Percentiles rank a stretch among this genome's conserved stretches.
phyloP scores from a whole-genome alignment of 129 eudicot species.

The Arctium lappa region DNA sequence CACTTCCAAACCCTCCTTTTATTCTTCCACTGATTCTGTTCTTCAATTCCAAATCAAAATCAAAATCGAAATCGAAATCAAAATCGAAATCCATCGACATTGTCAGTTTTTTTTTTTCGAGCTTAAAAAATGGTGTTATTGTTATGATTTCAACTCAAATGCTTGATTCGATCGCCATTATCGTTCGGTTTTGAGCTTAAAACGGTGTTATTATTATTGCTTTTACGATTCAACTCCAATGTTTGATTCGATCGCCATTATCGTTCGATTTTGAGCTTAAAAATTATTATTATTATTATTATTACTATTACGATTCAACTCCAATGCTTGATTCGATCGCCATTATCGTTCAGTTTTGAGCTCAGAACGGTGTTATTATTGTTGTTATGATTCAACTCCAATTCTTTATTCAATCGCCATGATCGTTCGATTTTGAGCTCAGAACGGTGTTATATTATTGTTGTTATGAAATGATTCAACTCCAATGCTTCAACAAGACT shows the following conservation, averaged over 20 bases:
- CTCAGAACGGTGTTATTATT: too few species aligned
- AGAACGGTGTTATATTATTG: too few species aligned
- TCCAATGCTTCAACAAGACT: neutral
- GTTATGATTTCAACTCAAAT: neutral
- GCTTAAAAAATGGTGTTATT: neutral
- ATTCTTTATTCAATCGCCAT: neutral
- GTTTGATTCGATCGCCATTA: neutral
- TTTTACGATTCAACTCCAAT: neutral
- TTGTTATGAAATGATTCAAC: neutral
- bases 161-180: neutral
- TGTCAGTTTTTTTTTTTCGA: neutral
- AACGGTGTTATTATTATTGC: neutral
- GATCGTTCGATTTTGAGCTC: neutral
- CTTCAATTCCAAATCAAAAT: neutral
- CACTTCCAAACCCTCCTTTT: neutral
- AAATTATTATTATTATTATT: too few species aligned
- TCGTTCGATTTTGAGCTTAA: neutral
- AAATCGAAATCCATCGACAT: neutral
- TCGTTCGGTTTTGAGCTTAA: neutral
- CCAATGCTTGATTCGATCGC: neutral
- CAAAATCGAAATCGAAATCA: neutral
- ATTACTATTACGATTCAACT: neutral
- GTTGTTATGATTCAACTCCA: neutral
- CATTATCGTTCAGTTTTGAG: too few species aligned
- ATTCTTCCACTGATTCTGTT: neutral